Base-by-base conservation (phyloP, 2,329 filamentous ascomycete genomes). In the Nigrospora oryzae region DNA sequence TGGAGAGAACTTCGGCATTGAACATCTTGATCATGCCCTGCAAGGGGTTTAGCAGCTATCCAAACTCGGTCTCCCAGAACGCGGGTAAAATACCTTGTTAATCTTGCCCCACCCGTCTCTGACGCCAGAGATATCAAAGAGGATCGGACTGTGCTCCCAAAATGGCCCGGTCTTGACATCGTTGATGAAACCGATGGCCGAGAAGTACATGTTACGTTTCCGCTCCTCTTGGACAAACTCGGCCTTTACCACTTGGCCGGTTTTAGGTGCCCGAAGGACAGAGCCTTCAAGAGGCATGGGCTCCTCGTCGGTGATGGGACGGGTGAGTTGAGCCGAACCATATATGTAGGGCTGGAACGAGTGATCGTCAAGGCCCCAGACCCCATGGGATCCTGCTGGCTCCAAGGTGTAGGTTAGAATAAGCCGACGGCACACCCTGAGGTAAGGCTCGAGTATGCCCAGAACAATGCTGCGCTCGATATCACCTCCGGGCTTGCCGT, bases 1-100 rank as follows among this genome's bases (percentile, higher is more conserved):
- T 98, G 35, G 86, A 88, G 13, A 98, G 73, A 3, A 98, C 93
- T 68, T 98, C 93, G 15, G 88, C 93, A 53, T 94, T 89, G 69
- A 91, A 98, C 93, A 98, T 98, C 67, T 97, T 98, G 57, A 98
- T 81, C 93, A 98, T 97, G 42, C 93, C 93, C 83, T 85, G 48
- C 45, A 11, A 35, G 12, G 4, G 15, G 10, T 45, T 36, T 49
- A 32, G 7, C 19, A 37, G 19, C 38, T 31, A 11, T 12, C n/a
- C 42, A 43, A 41, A 46, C 39, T 16, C 16, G 15, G 3, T 14
- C 15, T 2, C 32, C 40, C 13, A 12, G 32, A 2, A 2, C 19
- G 8, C 38, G 14, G 44, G 36, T 17, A 19, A 14, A 43, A 38
- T 54, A 78, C 78, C 71, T 90, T 90, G 66, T 98, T 97, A 58